phyloP scores from a whole-genome alignment of 495 filamentous ascomycete species.

The Talaromyces adpressus region DNA sequence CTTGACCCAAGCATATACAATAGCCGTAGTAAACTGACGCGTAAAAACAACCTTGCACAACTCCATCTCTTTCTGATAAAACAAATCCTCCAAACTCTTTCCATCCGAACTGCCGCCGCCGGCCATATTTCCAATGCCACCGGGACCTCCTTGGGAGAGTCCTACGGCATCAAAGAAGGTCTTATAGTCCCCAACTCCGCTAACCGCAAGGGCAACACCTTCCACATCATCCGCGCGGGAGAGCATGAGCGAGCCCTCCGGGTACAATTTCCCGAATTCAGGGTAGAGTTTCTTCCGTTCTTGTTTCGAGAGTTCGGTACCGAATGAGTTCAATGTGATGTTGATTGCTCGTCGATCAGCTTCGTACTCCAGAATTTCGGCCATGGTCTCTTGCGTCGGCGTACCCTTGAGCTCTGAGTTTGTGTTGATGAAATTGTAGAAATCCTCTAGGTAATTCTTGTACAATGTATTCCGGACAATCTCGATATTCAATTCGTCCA shows the following conservation, averaged over 20 bases:
- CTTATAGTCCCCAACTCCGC: constrained; percentile 88
- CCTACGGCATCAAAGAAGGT: constrained; percentile 89
- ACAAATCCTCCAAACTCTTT: constrained; percentile 92
- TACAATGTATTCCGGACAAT: constrained; percentile 98
- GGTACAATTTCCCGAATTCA: constrained; percentile 80
- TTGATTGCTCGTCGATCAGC: constrained; percentile 96
- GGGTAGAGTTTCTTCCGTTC: constrained; percentile 97
- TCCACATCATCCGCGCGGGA: constrained; percentile 94
- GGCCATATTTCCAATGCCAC: constrained; percentile 74
- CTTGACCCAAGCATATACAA: constrained; percentile 98
- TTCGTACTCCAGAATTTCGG: constrained; percentile 91
- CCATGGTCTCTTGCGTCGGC: constrained; percentile 89
- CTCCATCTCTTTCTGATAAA: constrained; percentile 99
- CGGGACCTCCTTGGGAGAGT: constrained; percentile 60
- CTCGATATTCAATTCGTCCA: constrained; percentile 99
- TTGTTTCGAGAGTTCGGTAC: constrained; percentile 88
- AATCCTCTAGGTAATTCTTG: constrained; percentile 99
- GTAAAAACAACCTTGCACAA: constrained; percentile 92
- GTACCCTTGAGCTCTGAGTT: constrained; percentile 79
- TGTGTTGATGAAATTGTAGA: constrained; percentile 83
- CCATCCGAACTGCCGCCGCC: constrained; percentile 69
- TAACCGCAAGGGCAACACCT: constrained; percentile 84
- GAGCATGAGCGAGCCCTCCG: constrained; percentile 91
- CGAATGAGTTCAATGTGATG: constrained; percentile 98
- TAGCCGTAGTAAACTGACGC: constrained; percentile 87